Evolutionary conservation across 306 rosid genomes (phyloP).

Genomic region (Hippophae tibetana): DNA sequence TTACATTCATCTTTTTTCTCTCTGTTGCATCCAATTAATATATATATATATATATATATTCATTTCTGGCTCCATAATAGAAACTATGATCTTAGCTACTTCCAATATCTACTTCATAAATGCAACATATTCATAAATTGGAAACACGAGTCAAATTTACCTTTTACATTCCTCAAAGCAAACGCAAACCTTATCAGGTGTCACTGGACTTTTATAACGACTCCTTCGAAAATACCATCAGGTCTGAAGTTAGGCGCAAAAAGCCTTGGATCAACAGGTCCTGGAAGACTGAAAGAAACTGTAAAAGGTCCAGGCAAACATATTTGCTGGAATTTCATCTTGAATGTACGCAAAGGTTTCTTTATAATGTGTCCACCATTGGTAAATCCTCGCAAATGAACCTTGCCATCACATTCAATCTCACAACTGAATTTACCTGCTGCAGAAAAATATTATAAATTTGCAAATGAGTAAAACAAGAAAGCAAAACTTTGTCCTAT

Average conservation of each 20-base stretch:
- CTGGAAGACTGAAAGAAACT: conserved; percentile 62
- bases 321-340: conserved; percentile 40
- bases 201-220: conserved; percentile 26
- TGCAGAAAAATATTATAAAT: conserved; percentile 6
- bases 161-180: too few species aligned
- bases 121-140: too few species aligned
- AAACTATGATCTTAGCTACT: too few species aligned
- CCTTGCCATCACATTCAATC: conserved; percentile 59
- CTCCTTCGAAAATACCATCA: conserved; percentile 70
- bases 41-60: too few species aligned
- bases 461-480: background rate
- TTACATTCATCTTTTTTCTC: too few species aligned
- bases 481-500: background rate
- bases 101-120: too few species aligned
- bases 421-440: conserved; percentile 59
- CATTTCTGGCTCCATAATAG: too few species aligned
- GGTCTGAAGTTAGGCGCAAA: conserved; percentile 54
- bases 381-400: conserved; percentile 43
- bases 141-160: too few species aligned
- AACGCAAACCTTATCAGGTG: too few species aligned
- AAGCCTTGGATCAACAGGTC: conserved; percentile 78
- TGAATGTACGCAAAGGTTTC: conserved; percentile 42
- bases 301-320: conserved; percentile 68
- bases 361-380: conserved; percentile 44
- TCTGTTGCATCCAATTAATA: too few species aligned